phyloP scores from a whole-genome alignment of 257 asterid genomes.

The Linaria vulgaris region DNA sequence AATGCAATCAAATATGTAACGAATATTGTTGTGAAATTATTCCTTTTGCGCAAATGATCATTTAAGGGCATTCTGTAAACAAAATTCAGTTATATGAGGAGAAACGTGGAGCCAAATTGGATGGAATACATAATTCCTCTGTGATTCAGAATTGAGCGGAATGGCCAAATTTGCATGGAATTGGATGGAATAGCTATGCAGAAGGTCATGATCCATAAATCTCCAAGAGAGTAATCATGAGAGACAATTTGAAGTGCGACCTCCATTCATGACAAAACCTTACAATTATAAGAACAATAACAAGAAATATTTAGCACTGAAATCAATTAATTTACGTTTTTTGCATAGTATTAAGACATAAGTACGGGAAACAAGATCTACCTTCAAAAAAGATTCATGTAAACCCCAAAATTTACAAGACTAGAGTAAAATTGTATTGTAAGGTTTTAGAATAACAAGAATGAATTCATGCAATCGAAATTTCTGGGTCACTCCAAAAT shows the following conservation, averaged over 20 bases:
- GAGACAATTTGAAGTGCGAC: constrained; percentile 3
- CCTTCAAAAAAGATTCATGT: too few relatives aligned
- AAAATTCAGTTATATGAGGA: too few relatives aligned
- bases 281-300: not conserved
- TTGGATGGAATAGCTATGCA: too few relatives aligned
- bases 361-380: too few relatives aligned
- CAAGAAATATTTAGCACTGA: not conserved
- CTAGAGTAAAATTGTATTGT: not conserved
- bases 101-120: too few relatives aligned
- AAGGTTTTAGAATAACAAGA: not conserved
- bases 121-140: too few relatives aligned
- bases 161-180: too few relatives aligned
- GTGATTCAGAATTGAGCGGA: too few relatives aligned
- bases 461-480: not conserved
- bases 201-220: too few relatives aligned
- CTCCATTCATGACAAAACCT: not conserved
- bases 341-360: too few relatives aligned
- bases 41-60: not conserved
- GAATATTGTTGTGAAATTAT: constrained; percentile 13
- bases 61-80: constrained; percentile 1
- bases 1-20: constrained; percentile 8
- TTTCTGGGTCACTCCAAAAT: not conserved
- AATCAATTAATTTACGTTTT: too few relatives aligned
- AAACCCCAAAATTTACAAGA: too few relatives aligned
- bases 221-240: constrained; percentile 15